phyloP scores from a whole-genome alignment of 1,284 basidiomycete genomes.

The Grifola frondosa region DNA sequence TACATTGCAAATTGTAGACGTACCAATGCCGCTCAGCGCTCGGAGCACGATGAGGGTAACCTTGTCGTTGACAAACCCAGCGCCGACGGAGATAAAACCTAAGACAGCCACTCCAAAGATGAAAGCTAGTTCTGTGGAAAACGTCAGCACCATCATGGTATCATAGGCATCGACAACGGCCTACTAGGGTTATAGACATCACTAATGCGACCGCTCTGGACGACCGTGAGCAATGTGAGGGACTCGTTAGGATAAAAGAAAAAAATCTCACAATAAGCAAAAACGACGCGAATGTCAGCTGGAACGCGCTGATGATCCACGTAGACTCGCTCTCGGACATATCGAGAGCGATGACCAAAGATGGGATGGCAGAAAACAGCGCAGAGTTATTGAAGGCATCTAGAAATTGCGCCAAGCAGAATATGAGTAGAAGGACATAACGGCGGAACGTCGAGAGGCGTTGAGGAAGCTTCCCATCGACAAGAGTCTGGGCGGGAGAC shows the following conservation, averaged over 20 bases:
- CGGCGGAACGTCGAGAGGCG: constrained; percentile 28
- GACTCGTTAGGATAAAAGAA: not conserved
- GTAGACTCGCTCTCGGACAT: constrained; percentile 31
- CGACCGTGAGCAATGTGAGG: not conserved
- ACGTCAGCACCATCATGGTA: constrained; percentile 1
- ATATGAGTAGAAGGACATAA: constrained; percentile 39
- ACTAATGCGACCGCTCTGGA: constrained; percentile 32
- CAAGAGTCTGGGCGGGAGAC: constrained; percentile 26
- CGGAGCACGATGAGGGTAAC: constrained; percentile 44
- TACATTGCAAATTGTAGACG: not conserved
- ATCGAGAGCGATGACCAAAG: constrained; percentile 25
- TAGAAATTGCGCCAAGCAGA: constrained; percentile 47
- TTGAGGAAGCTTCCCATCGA: constrained; percentile 26
- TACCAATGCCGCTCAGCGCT: constrained; percentile 43
- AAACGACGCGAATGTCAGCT: constrained; percentile 34
- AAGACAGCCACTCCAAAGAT: constrained; percentile 34
- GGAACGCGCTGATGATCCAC: constrained; percentile 35
- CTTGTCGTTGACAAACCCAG: constrained; percentile 43
- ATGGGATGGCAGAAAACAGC: constrained; percentile 45
- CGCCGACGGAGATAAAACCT: constrained; percentile 38
- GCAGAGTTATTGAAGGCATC: constrained; percentile 50
- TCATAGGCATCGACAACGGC: not conserved
- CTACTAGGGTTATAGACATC: constrained; percentile 36
- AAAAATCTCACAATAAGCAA: constrained; percentile 30
- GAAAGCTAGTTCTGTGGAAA: constrained; percentile 28